Evolutionary conservation across 2,329 filamentous ascomycete genomes (phyloP), one percentile per base, ranked within the genome.

Genomic region (Pseudogymnoascus sp.): DNA sequence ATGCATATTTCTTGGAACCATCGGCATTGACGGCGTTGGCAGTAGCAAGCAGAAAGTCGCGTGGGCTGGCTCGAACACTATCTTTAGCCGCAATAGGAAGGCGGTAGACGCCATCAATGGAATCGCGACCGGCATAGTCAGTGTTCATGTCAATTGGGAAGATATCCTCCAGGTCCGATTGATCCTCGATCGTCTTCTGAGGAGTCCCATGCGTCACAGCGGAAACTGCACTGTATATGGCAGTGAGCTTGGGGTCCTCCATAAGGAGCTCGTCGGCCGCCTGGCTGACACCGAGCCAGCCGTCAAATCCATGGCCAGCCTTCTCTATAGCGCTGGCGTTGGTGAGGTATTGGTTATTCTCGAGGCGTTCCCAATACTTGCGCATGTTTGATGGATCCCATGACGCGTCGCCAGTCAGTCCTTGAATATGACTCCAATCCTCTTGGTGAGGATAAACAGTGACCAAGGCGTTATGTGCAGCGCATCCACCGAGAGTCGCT

Each of bases 381-480:
- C 74, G 71, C 76, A 80, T 80, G 29, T 74, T 73, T 0, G 66
- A 64, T 1, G 77, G 67, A 33, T 38, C 70, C 79, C 78, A 81
- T 0, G 74, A 74, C 2, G 65, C 55, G 65, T 81, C 79, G 2
- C 77, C 77, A 0, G 79, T 81, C 2, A 78, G 63, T 1, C 67
- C 69, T 5, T 71, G 71, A 37, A 81, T 74, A 61, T 74, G 63
- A 26, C 73, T 66, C 72, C 78, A 80, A 68, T 80, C 78, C 35
- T 71, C 74, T 11, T 74, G 71, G 59, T 72, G 69, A 0, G 78
- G 76, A 35, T 72, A 70, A n/a, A 78, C 70, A 3, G 74, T 72
- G 10, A 77, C 69, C 29, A 77, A 65, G 6, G 72, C 73, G 63
- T 76, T 75, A 61, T 73, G 66, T 16, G 67, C 68, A 1, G 72